Conservation (phyloP, 2,329 filamentous ascomycete species). For the Pestalotiopsis sp. region DNA sequence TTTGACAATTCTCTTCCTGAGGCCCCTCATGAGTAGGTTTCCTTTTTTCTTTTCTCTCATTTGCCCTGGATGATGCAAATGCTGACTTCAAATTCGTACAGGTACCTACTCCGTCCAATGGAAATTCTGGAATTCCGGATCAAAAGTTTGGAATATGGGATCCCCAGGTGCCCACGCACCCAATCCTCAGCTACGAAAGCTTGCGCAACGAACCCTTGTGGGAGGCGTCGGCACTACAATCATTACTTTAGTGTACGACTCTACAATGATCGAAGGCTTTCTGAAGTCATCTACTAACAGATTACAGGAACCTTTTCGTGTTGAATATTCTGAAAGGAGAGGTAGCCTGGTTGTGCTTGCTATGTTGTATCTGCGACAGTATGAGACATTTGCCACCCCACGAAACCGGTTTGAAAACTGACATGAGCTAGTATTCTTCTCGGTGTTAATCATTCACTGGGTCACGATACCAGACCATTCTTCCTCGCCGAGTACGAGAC, state of each 20-base stretch:
- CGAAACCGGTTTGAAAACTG: neutral
- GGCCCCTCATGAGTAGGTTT: neutral
- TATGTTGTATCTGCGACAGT: constrained; percentile 3
- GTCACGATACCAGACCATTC: neutral
- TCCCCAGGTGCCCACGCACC: neutral
- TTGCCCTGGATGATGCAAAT: neutral
- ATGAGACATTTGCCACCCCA: neutral
- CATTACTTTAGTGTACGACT: neutral
- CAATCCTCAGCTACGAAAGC: neutral
- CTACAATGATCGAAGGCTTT: neutral
- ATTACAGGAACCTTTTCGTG: neutral
- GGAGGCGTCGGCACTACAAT: neutral
- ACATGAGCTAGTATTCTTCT: neutral
- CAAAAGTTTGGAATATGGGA: neutral
- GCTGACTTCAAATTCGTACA: neutral
- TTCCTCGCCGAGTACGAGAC: neutral
- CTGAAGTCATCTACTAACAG: neutral
- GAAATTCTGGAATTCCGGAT: neutral
- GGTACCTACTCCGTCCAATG: neutral
- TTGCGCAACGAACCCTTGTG: neutral
- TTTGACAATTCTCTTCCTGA: neutral
- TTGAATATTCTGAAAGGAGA: neutral
- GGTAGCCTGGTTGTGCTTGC: neutral
- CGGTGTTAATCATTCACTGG: neutral
- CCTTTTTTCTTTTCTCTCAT: neutral